Base-by-base conservation (phyloP, 2,329 filamentous ascomycete genomes). In the Arthrobotrys sinensis region DNA sequence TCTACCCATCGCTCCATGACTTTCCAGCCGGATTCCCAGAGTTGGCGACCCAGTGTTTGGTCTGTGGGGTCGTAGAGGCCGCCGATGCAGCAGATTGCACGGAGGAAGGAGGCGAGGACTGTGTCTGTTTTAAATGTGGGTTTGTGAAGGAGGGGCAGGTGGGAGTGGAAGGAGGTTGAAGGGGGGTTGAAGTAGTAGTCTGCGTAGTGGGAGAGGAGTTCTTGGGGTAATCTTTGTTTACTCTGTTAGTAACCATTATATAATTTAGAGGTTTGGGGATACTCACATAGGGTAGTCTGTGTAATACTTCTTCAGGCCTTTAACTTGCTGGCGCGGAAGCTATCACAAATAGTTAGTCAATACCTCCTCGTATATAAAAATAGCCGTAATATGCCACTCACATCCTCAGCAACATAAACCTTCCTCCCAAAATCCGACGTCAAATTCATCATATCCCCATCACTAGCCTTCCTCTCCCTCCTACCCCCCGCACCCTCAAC, bases 1-100 rank as follows among this genome's bases (percentile, higher is more conserved):
- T 82, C 80, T 34, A 82, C 80, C 81, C 81, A 82, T 34, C 80
- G 68, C 63, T 82, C 81, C 79, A 82, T 81, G 34, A 82, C 81
- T 55, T 80, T 81, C 48, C 81, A 80, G n/a, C 81, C 81, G 52
- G 80, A 81, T 57, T 82, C 81, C 81, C 81, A 82, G 21, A 82
- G 75, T 43, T 82, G 81, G 8, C 78, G 71, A 16, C 80, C 79
- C 14, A 82, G 66, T 0, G 79, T 82, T 62, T 80, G 79, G 57
- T 82, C 81, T 7, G 81, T 82, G 10, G 81, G 81, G 14, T 82
- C 81, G 48, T 82, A 82, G 28, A 79, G 72, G 24, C 80, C 80
- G 14, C 81, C 81, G 32, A 82, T 69, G 3, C 79, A 80, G 40
- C 80, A 82, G 12, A 82, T 80, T 7, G 80, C 80, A 52, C 81